These are phyloP conservation scores for Sophora flavescens DNA, from an alignment of 306 rosid species.

Conservation along the genomic window DNA sequence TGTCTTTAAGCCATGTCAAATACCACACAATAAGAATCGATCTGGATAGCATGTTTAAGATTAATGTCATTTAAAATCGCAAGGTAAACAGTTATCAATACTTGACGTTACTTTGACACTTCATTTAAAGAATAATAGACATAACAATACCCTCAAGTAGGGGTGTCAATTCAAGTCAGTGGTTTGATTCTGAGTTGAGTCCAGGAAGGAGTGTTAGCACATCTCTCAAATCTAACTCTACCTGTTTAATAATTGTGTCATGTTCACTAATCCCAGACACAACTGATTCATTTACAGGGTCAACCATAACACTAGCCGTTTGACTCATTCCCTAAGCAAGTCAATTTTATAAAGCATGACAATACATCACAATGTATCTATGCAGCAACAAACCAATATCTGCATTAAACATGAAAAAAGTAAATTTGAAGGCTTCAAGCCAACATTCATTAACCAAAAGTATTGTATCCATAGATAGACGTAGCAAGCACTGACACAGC, in stretches of 20 bases:
- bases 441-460: slow-evolving; percentile 11
- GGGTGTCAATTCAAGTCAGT: neutral
- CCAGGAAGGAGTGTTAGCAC: neutral
- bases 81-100: neutral
- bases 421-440: slow-evolving; percentile 25
- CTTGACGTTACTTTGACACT: neutral
- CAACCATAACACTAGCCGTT: neutral
- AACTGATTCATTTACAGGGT: neutral
- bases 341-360: neutral
- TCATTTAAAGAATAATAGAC: neutral
- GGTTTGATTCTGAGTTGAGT: neutral
- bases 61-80: neutral
- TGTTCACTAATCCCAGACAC: slow-evolving; percentile 7
- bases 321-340: neutral
- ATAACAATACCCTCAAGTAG: neutral
- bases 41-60: neutral
- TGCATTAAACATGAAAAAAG: neutral
- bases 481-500: slow-evolving; percentile 8
- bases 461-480: neutral
- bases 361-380: slow-evolving; percentile 3
- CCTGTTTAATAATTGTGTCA: neutral
- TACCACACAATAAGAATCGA: neutral
- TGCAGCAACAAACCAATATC: neutral
- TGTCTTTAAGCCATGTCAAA: neutral
- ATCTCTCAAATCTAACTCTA: neutral